Percentiles rank a stretch among this genome's conserved stretches.
phyloP scores from a whole-genome alignment of 139 green algal genomes.

The Ulvella scutata region DNA sequence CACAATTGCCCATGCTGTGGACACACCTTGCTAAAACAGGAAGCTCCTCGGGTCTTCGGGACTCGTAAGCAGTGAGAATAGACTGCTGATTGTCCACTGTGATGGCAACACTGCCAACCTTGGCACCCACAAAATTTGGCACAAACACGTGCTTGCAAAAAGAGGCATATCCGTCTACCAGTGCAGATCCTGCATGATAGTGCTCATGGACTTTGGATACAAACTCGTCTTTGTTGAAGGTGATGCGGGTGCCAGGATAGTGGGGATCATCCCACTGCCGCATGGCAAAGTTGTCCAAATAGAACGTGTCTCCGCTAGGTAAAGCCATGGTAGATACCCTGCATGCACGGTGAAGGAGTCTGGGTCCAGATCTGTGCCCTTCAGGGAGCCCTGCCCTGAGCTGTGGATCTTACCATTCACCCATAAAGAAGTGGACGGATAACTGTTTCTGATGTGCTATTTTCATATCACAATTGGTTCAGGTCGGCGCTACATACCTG shows the following conservation, averaged over 20 bases:
- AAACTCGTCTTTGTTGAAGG: slow-evolving; percentile 46
- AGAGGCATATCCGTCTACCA: slow-evolving; percentile 74
- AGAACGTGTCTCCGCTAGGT: slow-evolving; percentile 32
- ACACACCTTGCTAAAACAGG: slow-evolving; percentile 59
- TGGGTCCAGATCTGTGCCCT: too few relatives aligned
- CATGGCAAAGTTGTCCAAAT: slow-evolving; percentile 49
- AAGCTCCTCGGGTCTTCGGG: slow-evolving; percentile 62
- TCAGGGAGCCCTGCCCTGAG: too few relatives aligned
- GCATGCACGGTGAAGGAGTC: too few relatives aligned
- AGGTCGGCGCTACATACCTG: too few relatives aligned
- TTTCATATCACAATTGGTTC: too few relatives aligned
- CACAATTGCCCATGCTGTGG: too few relatives aligned
- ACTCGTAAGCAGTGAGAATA: slow-evolving; percentile 54
- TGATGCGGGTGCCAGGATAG: slow-evolving; percentile 25
- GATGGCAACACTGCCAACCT: slow-evolving; percentile 44
- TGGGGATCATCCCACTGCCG: slow-evolving; percentile 52
- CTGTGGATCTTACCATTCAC: too few relatives aligned
- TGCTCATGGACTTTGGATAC: slow-evolving; percentile 30
- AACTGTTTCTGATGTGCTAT: too few relatives aligned
- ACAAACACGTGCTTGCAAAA: slow-evolving; percentile 96
- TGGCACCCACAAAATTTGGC: slow-evolving; percentile 60
- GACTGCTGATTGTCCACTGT: slow-evolving; percentile 55
- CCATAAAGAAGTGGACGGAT: too few relatives aligned
- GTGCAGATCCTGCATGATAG: not conserved
- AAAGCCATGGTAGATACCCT: not conserved